phyloP scores from a whole-genome alignment of 1,139 yeast genomes.

The Saccharomyces hybrid region DNA sequence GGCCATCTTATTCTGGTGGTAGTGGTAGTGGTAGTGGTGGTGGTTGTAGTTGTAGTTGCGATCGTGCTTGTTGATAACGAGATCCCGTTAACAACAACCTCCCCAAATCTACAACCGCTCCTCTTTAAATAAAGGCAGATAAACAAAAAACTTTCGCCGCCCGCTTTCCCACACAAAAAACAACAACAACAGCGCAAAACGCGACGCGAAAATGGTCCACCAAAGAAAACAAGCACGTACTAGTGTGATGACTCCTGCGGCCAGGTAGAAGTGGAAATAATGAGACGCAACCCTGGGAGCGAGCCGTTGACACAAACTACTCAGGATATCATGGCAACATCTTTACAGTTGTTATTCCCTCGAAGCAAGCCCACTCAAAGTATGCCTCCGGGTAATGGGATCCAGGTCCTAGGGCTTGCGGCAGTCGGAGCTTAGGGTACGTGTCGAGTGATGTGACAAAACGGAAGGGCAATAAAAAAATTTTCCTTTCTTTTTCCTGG shows the following conservation, averaged over 20 bases:
- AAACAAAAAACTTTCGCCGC: slow-evolving; percentile 1
- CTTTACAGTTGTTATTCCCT: no score
- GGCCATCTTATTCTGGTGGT: slow-evolving; percentile 4
- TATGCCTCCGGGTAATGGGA: no score
- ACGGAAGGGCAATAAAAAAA: slow-evolving; percentile 9
- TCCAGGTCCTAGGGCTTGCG: not conserved
- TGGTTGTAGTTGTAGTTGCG: not conserved
- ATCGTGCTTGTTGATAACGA: no score
- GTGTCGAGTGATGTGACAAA: slow-evolving; percentile 3
- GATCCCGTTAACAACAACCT: not conserved
- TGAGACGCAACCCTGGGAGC: not conserved
- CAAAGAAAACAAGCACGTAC: not conserved
- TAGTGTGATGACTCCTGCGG: not conserved
- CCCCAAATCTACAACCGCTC: not conserved
- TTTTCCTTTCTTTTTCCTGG: slow-evolving; percentile 7
- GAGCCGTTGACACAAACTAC: not conserved
- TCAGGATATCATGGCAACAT: not conserved
- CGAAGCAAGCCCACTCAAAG: no score
- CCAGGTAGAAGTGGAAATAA: no score
- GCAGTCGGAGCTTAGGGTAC: not conserved
- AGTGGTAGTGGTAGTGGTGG: no score
- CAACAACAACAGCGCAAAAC: not conserved
- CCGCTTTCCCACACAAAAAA: not conserved
- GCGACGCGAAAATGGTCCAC: not conserved
- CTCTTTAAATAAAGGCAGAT: slow-evolving; percentile 1